These are phyloP conservation scores for Thelephora ganbajun DNA, from an alignment of 768 basidiomycete species.

Conservation along the genomic window DNA sequence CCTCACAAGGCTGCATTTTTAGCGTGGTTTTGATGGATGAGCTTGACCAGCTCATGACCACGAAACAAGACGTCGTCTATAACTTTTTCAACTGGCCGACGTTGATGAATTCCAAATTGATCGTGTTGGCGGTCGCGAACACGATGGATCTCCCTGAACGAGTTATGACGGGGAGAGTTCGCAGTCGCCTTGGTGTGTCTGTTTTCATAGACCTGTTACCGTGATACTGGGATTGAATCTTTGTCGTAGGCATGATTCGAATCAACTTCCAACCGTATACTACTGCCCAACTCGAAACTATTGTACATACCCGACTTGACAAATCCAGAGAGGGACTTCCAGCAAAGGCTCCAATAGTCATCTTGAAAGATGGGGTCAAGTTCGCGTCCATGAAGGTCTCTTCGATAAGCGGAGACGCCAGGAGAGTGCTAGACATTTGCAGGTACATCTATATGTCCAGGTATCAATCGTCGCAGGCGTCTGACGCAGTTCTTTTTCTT, in stretches of 20 bases:
- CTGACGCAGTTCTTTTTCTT: too few relatives aligned
- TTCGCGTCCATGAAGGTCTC: constrained; percentile 74
- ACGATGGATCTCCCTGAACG: constrained; percentile 97
- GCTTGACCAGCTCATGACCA: constrained; percentile 89
- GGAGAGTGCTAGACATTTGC: constrained; percentile 87
- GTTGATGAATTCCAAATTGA: constrained; percentile 69
- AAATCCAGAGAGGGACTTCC: constrained; percentile 39
- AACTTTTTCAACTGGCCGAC: constrained; percentile 99
- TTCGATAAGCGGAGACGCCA: constrained; percentile 83
- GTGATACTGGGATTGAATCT: not conserved
- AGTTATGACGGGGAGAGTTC: constrained; percentile 82
- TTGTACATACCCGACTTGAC: constrained; percentile 71
- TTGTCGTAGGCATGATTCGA: constrained; percentile 59
- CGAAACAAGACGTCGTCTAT: constrained; percentile 96
- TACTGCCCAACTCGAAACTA: constrained; percentile 63
- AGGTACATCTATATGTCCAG: constrained; percentile 29
- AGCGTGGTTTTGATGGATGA: constrained; percentile 98
- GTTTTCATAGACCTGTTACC: constrained; percentile 16
- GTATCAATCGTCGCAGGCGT: not conserved
- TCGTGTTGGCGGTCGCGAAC: constrained; percentile 95
- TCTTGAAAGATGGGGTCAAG: constrained; percentile 61
- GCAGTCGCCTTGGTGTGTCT: constrained; percentile 90
- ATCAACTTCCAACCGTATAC: constrained; percentile 90
- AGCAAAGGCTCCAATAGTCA: constrained; percentile 35
- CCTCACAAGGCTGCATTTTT: not conserved